Percentiles rank a stretch among this genome's conserved stretches.
Evolutionary conservation across 2,329 filamentous ascomycete species (phyloP).

Genomic region (Penicillium hesseltinei): DNA sequence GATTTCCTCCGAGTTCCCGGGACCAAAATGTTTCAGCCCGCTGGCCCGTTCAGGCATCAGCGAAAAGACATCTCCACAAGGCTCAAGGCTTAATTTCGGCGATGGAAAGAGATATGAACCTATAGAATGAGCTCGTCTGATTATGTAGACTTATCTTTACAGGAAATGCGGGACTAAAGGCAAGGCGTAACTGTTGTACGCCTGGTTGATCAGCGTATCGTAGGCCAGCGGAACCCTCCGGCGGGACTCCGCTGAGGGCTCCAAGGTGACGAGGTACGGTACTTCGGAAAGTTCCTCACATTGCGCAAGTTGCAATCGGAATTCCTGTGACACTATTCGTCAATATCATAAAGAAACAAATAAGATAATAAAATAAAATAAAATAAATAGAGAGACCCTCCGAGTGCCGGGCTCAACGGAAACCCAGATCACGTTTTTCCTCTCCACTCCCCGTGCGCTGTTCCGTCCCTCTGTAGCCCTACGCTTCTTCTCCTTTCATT

Average conservation of each 20-base stretch:
- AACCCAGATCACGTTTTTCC: slow-evolving; percentile 11
- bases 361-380: not conserved
- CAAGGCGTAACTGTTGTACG: not conserved
- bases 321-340: not conserved
- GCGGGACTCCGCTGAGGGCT: slow-evolving; percentile 21
- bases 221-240: slow-evolving; percentile 19
- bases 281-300: not conserved
- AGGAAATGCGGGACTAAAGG: not conserved
- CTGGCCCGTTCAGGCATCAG: slow-evolving; percentile 15
- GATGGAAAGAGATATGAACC: slow-evolving; percentile 6
- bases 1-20: slow-evolving; percentile 1
- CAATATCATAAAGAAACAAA: not conserved
- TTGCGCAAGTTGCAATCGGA: not conserved
- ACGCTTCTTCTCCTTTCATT: slow-evolving; percentile 2
- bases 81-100: slow-evolving; percentile 17
- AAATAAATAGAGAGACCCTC: not conserved
- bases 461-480: slow-evolving; percentile 5
- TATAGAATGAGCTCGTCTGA: not conserved
- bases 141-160: not conserved
- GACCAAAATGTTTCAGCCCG: slow-evolving; percentile 6
- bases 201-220: not conserved
- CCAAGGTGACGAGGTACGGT: not conserved
- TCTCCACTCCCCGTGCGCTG: slow-evolving; percentile 12
- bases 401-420: not conserved
- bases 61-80: slow-evolving; percentile 13